Evolutionary conservation across 2,329 filamentous ascomycete species (phyloP).

Genomic region (Apiospora arundinis): DNA sequence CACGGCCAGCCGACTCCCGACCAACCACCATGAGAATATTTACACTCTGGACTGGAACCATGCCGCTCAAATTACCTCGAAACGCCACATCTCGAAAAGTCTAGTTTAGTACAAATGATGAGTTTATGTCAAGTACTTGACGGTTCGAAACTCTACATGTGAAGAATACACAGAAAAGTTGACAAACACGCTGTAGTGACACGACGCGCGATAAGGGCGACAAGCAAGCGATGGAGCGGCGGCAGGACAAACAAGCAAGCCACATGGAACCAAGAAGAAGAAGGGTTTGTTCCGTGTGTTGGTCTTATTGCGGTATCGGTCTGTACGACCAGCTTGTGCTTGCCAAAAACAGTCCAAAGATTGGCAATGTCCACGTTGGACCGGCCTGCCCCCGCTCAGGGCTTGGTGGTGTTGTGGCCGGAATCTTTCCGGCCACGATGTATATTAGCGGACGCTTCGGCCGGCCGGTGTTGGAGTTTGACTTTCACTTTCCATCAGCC

Average conservation of each 20-base stretch:
- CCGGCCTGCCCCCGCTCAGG: not conserved
- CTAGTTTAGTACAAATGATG: not conserved
- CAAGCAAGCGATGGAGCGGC: no score
- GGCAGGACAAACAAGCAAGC: not conserved
- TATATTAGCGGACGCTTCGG: constrained; percentile 34
- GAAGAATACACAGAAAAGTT: not conserved
- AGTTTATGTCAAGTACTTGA: not conserved
- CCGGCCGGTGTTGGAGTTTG: constrained; percentile 19
- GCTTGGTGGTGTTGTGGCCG: constrained; percentile 34
- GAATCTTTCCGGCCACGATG: constrained; percentile 43
- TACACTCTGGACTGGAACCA: no score
- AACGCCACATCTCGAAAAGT: not conserved
- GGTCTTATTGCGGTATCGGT: not conserved
- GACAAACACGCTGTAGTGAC: constrained; percentile 3
- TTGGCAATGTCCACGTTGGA: not conserved
- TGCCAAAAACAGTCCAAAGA: not conserved
- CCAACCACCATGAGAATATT: not conserved
- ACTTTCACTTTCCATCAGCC: constrained; percentile 7
- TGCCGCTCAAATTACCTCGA: no score
- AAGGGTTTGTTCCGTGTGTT: not conserved
- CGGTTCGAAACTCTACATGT: not conserved
- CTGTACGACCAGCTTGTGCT: constrained; percentile 19
- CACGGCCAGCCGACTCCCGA: not conserved
- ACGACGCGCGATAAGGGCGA: constrained; percentile 1
- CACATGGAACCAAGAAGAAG: not conserved